These are phyloP conservation scores for Eurotiales sp. DNA, from an alignment of 2,329 filamentous ascomycete species.

Conservation along the genomic window DNA sequence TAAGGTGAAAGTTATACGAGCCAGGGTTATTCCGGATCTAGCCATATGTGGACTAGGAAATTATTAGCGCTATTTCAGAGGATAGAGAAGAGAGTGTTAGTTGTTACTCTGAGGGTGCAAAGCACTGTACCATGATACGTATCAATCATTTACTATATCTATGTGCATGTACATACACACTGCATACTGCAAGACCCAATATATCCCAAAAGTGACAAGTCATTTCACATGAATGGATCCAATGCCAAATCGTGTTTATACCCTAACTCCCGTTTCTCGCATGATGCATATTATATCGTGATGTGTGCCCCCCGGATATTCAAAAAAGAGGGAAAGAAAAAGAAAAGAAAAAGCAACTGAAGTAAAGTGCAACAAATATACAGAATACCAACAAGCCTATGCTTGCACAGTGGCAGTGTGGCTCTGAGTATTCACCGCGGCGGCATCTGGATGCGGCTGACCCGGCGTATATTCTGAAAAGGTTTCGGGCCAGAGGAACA, in stretches of 20 bases:
- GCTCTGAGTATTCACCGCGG: slow-evolving; percentile 1
- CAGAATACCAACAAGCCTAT: too few relatives aligned
- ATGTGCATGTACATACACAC: too few relatives aligned
- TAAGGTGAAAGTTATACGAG: slow-evolving; percentile 1
- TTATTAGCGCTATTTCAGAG: neutral
- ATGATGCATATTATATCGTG: neutral
- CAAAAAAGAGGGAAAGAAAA: neutral
- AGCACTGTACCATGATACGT: neutral
- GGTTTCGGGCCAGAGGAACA: slow-evolving; percentile 60
- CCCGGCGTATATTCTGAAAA: slow-evolving; percentile 47
- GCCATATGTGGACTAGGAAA: neutral
- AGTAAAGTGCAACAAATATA: too few relatives aligned
- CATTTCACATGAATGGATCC: too few relatives aligned
- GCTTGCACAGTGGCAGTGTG: neutral
- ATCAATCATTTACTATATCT: too few relatives aligned
- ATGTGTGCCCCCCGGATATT: too few relatives aligned
- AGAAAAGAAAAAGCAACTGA: neutral
- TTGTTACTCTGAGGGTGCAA: slow-evolving; percentile 6
- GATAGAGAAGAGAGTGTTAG: neutral
- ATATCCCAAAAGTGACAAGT: too few relatives aligned
- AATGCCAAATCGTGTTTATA: neutral
- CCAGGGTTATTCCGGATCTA: slow-evolving; percentile 5
- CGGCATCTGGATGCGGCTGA: neutral
- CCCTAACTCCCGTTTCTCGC: neutral
- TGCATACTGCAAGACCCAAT: too few relatives aligned